Base-by-base conservation (phyloP, 176 grass and related monocot species). In the Carex pumila region DNA sequence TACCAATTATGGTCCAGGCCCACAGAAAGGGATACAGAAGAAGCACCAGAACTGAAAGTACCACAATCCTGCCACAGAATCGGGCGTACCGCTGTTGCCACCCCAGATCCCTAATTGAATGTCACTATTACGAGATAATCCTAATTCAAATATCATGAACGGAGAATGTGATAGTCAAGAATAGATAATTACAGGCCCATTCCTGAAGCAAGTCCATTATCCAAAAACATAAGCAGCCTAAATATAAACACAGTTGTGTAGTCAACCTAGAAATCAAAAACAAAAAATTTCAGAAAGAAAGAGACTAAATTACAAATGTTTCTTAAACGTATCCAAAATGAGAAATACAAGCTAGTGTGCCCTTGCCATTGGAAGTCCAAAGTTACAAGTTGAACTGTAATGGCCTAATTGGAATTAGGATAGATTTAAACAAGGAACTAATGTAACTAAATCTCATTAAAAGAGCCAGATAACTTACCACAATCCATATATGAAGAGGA, bases 1-100 rank as follows among this genome's bases (percentile, higher is more conserved):
- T 99, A 79, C 97, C 97, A 82, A 99, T 96, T 80, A 99, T 89
- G 13, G 97, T 99, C 97, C 97, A 99, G 79, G 96, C 91, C 88
- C 93, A 99, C 14, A 99, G 90, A 76, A 99, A 99, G 1, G 97
- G 97, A 80, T 96, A 99, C 34, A 99, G 90, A 82, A 99, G 88
- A 86, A 99, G 88, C 49, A 99, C 69, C 81, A 96, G 90, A 84
- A 99, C 69, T 31, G 91, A 99, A 19, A 99, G 84, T 31, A 96
- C 90, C 75, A 94, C 25, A 88, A 99, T 90, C 85, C 97, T 96
- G 62, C 97, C 97, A 81, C 97, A 95, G 80, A 99, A 99, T 69
- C 93, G 91, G 77, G 88, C 89, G 79, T 96, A 99, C 81, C 97
- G 86, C 71, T 99, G 97, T 85, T 99, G 91, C 91, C 93, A 99